Conservation (phyloP, 352 stramenopile species). For the Globisporangium recalcitrans region DNA sequence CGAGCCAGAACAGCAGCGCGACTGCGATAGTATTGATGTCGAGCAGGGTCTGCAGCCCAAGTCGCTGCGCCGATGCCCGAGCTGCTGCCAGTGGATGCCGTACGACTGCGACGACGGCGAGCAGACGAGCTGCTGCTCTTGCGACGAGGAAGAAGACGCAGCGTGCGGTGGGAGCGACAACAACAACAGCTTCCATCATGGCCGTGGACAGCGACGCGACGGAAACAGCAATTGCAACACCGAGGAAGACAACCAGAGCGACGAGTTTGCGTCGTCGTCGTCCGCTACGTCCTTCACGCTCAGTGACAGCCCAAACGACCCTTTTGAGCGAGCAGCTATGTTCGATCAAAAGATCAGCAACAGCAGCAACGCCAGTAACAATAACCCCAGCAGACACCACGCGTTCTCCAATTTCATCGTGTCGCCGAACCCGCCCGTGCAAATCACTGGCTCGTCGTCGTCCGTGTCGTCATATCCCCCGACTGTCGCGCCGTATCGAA, state of each 20-base stretch:
- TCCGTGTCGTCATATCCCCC: not conserved
- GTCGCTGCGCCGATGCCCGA: not conserved
- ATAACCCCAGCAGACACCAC: not conserved
- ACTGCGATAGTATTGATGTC: not conserved
- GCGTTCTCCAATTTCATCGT: constrained; percentile 18
- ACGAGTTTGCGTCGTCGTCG: constrained; percentile 12
- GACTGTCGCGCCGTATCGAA: not conserved
- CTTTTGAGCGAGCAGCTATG: not conserved
- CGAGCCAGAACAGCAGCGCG: not conserved
- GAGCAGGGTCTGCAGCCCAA: not conserved
- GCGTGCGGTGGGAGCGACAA: constrained; percentile 21
- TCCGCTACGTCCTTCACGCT: constrained; percentile 12
- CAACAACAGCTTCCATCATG: constrained; percentile 10
- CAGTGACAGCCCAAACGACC: constrained; percentile 5
- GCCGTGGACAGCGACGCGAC: constrained; percentile 9
- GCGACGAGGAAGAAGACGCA: constrained; percentile 14
- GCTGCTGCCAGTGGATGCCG: constrained; percentile 25
- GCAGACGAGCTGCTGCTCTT: constrained; percentile 23
- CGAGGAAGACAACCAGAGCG: constrained; percentile 24
- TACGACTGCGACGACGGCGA: constrained; percentile 16
- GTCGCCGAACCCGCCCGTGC: constrained; percentile 15
- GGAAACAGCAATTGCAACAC: constrained; percentile 27
- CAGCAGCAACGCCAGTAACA: not conserved
- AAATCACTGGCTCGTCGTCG: constrained; percentile 2
- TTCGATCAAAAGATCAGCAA: not conserved